Percentiles rank a stretch among this genome's conserved stretches.
phyloP scores from a whole-genome alignment of 495 filamentous ascomycete genomes.

The Tuber borchii region DNA sequence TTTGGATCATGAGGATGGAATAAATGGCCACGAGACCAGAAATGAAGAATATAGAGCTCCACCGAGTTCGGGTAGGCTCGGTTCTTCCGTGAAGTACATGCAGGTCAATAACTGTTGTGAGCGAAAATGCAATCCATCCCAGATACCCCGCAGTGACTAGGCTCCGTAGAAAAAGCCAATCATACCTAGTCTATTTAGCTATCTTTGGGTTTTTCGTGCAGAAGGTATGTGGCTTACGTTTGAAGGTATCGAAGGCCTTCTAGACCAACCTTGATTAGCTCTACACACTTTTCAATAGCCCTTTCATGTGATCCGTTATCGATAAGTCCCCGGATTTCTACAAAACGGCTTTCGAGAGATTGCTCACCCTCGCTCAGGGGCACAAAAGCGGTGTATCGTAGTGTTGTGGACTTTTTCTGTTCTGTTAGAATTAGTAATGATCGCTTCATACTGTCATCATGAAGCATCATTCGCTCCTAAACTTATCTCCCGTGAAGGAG shows the following conservation, averaged over 20 bases:
- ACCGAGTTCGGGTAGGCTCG: conserved; percentile 58
- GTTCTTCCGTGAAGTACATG: conserved; percentile 74
- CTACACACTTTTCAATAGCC: conserved; percentile 67
- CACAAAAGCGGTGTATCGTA: conserved; percentile 69
- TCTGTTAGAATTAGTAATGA: conserved; percentile 41
- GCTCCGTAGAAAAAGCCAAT: conserved; percentile 96
- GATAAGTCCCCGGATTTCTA: conserved; percentile 61
- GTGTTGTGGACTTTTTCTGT: conserved; percentile 64
- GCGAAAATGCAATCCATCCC: conserved; percentile 92
- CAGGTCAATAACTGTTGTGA: conserved; percentile 83
- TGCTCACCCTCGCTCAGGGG: conserved; percentile 55
- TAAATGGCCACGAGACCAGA: conserved; percentile 69
- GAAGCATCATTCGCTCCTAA: conserved; percentile 12
- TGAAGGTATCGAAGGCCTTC: conserved; percentile 90
- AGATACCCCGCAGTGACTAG: conserved; percentile 89
- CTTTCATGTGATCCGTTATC: conserved; percentile 58
- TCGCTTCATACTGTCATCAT: conserved; percentile 13
- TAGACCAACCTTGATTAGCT: conserved; percentile 68
- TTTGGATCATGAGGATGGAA: conserved; percentile 69
- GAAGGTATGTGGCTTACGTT: conserved; percentile 49
- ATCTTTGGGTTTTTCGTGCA: background rate
- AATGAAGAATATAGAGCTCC: conserved; percentile 61
- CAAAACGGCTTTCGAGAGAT: conserved; percentile 62
- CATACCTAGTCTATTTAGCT: conserved; percentile 49
- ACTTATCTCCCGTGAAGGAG: background rate